A percentile compares a stretch with the other conserved stretches of the same genome.
Conservation (phyloP, 208 protist genomes). For the Trypanosomatidae sp. region DNA sequence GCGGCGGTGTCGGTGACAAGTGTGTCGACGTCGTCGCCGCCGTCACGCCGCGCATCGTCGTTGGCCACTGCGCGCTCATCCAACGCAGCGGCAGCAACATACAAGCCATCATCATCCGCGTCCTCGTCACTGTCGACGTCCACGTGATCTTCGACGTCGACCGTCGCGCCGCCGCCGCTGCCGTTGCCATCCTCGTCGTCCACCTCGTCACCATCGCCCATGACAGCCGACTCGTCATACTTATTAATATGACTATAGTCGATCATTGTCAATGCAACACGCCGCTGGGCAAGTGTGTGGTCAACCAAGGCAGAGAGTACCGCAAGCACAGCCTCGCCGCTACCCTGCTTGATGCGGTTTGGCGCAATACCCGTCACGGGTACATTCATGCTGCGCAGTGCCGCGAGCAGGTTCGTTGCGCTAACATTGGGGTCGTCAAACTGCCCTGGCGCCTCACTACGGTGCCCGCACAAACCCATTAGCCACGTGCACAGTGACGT, state of each 20-base stretch:
- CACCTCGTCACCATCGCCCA: constrained; percentile 63
- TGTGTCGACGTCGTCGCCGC: too few species aligned
- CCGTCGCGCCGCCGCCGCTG: too few species aligned
- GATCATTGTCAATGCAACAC: constrained; percentile 42
- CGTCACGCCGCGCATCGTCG: too few species aligned
- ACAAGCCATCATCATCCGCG: constrained; percentile 73
- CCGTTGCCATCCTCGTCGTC: constrained; percentile 8
- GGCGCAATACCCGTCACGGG: constrained; percentile 60
- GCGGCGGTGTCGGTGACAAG: constrained; percentile 8
- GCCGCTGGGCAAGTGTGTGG: constrained; percentile 40
- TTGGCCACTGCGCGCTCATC: too few species aligned
- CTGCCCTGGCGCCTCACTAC: constrained; percentile 61
- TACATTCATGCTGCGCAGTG: constrained; percentile 63
- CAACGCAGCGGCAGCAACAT: constrained; percentile 24
- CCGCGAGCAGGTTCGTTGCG: constrained; percentile 70
- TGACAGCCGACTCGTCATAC: constrained; percentile 66
- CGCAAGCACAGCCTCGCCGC: constrained; percentile 63
- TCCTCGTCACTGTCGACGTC: constrained; percentile 74
- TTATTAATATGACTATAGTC: constrained; percentile 66
- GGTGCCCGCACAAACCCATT: constrained; percentile 63
- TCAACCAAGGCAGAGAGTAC: constrained; percentile 62
- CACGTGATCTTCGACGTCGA: constrained; percentile 71
- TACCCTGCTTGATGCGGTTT: constrained; percentile 75
- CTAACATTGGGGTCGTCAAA: constrained; percentile 86
- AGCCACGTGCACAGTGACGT: constrained; percentile 81